Evolutionary conservation across 179 eudicot species (phyloP).

Genomic region (Nepenthes alata): DNA sequence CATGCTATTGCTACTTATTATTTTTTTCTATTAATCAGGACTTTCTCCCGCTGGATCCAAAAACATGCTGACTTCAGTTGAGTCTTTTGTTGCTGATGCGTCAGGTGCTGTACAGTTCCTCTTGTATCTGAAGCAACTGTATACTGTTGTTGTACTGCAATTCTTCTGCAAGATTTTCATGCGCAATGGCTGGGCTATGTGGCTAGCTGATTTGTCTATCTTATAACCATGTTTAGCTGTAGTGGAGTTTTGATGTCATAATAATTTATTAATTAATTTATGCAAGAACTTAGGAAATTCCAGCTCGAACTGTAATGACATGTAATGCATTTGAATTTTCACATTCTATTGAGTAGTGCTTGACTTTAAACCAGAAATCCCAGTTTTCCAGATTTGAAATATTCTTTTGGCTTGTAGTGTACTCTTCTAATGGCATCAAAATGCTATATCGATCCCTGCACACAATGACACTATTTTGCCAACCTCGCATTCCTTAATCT

Average conservation of each 20-base stretch:
- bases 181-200: not conserved
- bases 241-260: no score
- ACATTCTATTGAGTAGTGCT: no score
- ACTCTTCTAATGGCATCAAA: not conserved
- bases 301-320: no score
- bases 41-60: slow-evolving; percentile 45
- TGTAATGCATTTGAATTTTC: no score
- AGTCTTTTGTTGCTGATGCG: slow-evolving; percentile 31
- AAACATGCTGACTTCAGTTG: slow-evolving; percentile 24
- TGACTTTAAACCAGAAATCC: no score
- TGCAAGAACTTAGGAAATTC: no score
- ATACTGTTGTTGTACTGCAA: not conserved
- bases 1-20: slow-evolving; percentile 4
- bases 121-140: no score
- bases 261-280: no score
- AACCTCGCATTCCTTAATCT: no score
- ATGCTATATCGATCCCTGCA: not conserved
- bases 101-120: slow-evolving; percentile 28
- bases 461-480: no score
- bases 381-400: not conserved
- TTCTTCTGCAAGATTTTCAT: not conserved
- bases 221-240: no score
- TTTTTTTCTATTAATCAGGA: slow-evolving; percentile 34
- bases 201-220: no score
- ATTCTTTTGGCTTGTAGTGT: not conserved